Evolutionary conservation across 2,329 filamentous ascomycete genomes (phyloP).

Genomic region (Immersiporthe knoxdaviesiana): DNA sequence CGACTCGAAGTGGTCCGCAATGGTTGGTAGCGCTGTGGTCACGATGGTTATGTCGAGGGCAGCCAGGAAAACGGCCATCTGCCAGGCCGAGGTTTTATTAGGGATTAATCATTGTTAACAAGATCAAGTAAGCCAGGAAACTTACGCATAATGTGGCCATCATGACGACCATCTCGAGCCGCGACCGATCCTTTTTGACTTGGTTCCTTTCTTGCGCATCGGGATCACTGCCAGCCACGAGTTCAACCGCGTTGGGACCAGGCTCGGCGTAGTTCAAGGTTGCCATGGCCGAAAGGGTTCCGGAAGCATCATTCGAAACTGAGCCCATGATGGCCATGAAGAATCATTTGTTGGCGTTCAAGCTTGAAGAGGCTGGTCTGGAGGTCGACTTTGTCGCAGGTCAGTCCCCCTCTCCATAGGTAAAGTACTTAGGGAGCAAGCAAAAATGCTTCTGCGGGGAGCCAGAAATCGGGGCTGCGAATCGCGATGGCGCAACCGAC

Average conservation of each 20-base stretch:
- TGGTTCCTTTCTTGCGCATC: background rate
- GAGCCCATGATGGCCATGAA: background rate
- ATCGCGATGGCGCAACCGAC: background rate
- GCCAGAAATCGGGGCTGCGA: background rate
- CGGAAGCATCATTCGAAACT: background rate
- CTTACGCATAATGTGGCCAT: background rate
- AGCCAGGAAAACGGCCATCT: constrained; percentile 30
- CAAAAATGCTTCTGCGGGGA: background rate
- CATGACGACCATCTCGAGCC: background rate
- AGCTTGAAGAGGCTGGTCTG: background rate
- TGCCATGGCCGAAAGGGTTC: background rate
- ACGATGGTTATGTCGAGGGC: constrained; percentile 47
- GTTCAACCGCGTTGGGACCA: background rate
- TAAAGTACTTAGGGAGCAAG: too few species aligned
- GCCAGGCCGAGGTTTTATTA: background rate
- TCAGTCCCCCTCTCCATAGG: background rate
- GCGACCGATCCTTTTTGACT: background rate
- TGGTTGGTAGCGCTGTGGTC: constrained; percentile 53
- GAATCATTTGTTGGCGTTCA: background rate
- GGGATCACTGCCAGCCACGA: background rate
- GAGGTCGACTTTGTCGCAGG: background rate
- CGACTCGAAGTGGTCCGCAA: constrained; percentile 53
- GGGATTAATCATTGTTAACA: background rate
- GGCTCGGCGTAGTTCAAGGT: background rate
- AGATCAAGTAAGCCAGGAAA: background rate